phyloP scores from a whole-genome alignment of 768 basidiomycete species.

The Naganishia vishniacii region DNA sequence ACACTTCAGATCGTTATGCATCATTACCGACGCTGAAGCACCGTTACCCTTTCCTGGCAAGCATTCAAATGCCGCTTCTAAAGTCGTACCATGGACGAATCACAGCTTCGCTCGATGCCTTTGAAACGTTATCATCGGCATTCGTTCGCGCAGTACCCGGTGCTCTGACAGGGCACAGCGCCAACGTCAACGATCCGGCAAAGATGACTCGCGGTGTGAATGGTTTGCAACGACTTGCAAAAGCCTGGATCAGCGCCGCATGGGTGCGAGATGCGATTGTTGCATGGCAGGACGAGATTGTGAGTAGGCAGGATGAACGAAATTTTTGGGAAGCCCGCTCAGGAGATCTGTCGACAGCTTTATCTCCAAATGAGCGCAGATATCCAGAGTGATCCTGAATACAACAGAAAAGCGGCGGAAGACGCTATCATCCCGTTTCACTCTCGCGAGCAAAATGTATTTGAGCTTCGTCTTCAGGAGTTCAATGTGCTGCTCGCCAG shows the following conservation, averaged over 20 bases:
- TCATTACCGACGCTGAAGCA: constrained; percentile 73
- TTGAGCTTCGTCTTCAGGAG: constrained; percentile 61
- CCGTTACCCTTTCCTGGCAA: constrained; percentile 73
- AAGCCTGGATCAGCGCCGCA: constrained; percentile 74
- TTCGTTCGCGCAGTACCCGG: constrained; percentile 90
- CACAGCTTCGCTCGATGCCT: constrained; percentile 79
- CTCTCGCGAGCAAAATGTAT: constrained; percentile 8
- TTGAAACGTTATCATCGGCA: constrained; percentile 81
- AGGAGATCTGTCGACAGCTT: constrained; percentile 60
- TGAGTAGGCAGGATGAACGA: too few relatives aligned
- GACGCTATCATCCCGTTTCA: constrained; percentile 5
- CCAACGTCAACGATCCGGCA: constrained; percentile 54
- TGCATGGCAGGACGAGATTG: constrained; percentile 83
- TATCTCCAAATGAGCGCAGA: constrained; percentile 76
- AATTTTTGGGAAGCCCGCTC: too few relatives aligned
- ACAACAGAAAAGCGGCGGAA: constrained; percentile 18
- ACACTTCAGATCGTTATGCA: constrained; percentile 71
- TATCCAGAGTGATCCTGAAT: constrained; percentile 22
- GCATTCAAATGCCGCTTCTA: constrained; percentile 78
- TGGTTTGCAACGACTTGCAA: constrained; percentile 75
- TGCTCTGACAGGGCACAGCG: constrained; percentile 61
- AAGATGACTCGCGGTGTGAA: constrained; percentile 74
- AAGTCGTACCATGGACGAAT: constrained; percentile 72
- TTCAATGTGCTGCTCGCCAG: constrained; percentile 61
- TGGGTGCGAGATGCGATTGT: constrained; percentile 67